Evolutionary conservation across 2,329 filamentous ascomycete genomes (phyloP), one percentile per base, ranked within the genome.

Genomic region (Paecilomyces formosus): DNA sequence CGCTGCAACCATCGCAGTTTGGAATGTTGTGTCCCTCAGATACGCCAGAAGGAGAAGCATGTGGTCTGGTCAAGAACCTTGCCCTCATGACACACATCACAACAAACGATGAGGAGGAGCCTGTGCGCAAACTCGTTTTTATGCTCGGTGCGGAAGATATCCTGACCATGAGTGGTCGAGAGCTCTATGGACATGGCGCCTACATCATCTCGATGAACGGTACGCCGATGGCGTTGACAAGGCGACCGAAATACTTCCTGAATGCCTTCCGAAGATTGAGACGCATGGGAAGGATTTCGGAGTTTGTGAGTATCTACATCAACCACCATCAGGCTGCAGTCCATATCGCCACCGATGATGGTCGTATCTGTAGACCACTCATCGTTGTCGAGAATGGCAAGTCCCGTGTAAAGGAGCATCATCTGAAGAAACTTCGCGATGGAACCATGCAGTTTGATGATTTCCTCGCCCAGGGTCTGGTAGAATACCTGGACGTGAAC

Each of bases 71-170:
- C 66, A 99, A 99, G 81, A 99, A 99, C 70, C 76, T 99, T 78
- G 94, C 94, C 8, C 81, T 99, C 58, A 99, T 99, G 94, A 99
- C 95, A 55, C 95, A 99, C 70, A 97, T 99, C 66, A 99, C 94
- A 0, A 99, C 94, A 1, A 91, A 96, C 63, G 91, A 96, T 58
- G 92, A 97, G 58, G 94, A 97, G 71, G 90, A 86, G 18, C 92
- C 94, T 0, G 90, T 99, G 15, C 88, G 87, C 67, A 88, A 90
- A 67, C 86, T 95, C 72, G 87, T 97, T 1, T 94, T 92, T 70
- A 87, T 90, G 58, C 81, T 97, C 26, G 92, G 96, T 52, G 88
- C 90, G 2, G 90, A 90, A 74, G 85, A 93, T 58, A 89, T 96
- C 33, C 86, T 88, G 62, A 86, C 87, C 3, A 85, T 95, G 55